These are phyloP conservation scores for Talaromyces funiculosus DNA, from an alignment of 2,329 filamentous ascomycete genomes.

Conservation along the genomic window DNA sequence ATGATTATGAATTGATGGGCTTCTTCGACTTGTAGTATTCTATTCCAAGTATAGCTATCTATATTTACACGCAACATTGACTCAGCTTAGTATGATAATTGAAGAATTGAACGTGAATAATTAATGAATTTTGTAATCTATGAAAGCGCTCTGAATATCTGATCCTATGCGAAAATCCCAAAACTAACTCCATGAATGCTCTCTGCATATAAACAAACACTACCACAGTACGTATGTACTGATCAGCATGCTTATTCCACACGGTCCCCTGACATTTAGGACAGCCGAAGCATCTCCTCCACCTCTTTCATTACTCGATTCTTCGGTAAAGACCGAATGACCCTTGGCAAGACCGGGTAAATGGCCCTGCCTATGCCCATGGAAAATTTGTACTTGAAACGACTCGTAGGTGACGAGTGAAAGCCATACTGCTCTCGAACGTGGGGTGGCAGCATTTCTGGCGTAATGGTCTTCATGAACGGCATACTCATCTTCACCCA, in stretches of 20 bases:
- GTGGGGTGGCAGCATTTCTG: slow-evolving; percentile 31
- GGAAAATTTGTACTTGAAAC: slow-evolving; percentile 25
- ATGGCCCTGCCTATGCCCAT: slow-evolving; percentile 30
- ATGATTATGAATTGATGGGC: background rate
- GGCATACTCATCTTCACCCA: slow-evolving; percentile 29
- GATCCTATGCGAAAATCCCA: background rate
- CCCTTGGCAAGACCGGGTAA: slow-evolving; percentile 30
- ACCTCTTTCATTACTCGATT: slow-evolving; percentile 28
- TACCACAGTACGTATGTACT: background rate
- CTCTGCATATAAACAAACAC: background rate
- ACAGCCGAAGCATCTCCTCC: slow-evolving; percentile 7
- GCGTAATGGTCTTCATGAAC: slow-evolving; percentile 26
- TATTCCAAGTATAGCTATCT: background rate
- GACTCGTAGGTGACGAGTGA: slow-evolving; percentile 23
- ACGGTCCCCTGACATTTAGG: background rate
- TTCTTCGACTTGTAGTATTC: background rate
- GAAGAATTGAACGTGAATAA: background rate
- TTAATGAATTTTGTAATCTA: background rate
- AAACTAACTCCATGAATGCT: background rate
- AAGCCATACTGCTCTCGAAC: slow-evolving; percentile 31
- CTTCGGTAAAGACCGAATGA: slow-evolving; percentile 26
- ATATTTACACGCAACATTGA: background rate
- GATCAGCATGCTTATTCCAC: too few relatives aligned
- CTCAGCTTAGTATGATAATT: background rate
- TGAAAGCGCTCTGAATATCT: background rate